Evolutionary conservation across 169 alveolate genomes (phyloP), one percentile per base, ranked within the genome.

Genomic region (Plasmodium chabaudi): DNA sequence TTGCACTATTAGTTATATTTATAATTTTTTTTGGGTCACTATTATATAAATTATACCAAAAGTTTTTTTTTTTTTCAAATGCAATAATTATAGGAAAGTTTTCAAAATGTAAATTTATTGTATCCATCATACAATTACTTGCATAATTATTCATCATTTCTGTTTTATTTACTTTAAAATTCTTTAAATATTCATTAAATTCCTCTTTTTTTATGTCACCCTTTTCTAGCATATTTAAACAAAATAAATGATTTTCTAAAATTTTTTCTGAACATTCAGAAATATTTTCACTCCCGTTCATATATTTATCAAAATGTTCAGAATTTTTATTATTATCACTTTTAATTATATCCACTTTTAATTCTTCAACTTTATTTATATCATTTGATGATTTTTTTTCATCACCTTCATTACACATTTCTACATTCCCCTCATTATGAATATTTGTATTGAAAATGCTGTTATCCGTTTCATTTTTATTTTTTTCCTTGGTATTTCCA

Each of bases 61-160:
- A 82, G 49, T 82, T 82, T 47, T 67, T 82, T 51, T 82, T 82
- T 53, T 67, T 82, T 27, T 82, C 72, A 82, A 82, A 82, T 12
- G 84, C 82, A 67, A 82, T 82, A 42, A 82, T 55, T 44, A 82
- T 23, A 7, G 79, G 84, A n/a, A 53, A 67, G 34, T 82, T 82
- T 19, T 65, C 72, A 10, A 44, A 7, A 15, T n/a, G 5, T 6
- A 19, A 0, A n/a, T 57, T 51, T 68, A 82, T 82, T 13, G 64
- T 67, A 51, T 82, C 47, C 46, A 25, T 82, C 90, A 82, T 82
- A 61, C 68, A 44, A 9, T n/a, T 44, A 56, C 90, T 67, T 27
- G 69, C 25, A 12, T 39, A 46, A 39, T 23, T 17, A 53, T 25
- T 44, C 10, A 65, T 46, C 25, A 56, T 68, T 27, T 55, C 72